phyloP scores from a whole-genome alignment of 495 filamentous ascomycete genomes.

The Penicillium psychrofluorescens region DNA sequence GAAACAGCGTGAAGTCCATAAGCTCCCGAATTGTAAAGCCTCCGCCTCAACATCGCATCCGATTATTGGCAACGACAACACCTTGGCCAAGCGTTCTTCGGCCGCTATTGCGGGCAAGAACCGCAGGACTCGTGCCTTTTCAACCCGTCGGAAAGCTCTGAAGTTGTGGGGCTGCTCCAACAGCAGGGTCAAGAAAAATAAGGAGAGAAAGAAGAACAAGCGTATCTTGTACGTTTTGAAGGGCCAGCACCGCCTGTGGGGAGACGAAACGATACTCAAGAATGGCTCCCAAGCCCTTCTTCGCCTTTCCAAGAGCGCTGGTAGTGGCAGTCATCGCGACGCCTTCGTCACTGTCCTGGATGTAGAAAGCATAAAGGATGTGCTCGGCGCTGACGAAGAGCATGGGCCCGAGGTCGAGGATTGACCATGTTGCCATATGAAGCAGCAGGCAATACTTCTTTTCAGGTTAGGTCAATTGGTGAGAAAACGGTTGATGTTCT shows the following conservation, averaged over 20 bases:
- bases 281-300: conserved; percentile 90
- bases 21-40: conserved; percentile 26
- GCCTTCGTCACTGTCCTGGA: conserved; percentile 89
- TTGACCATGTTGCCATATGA: conserved; percentile 26
- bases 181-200: conserved; percentile 77
- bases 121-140: conserved; percentile 34
- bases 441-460: conserved; percentile 26
- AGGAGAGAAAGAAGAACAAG: conserved; percentile 53
- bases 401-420: conserved; percentile 67
- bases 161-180: conserved; percentile 83
- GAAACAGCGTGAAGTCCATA: conserved; percentile 47
- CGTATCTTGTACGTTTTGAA: conserved; percentile 90
- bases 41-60: conserved; percentile 29
- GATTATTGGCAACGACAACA: conserved; percentile 44
- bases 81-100: conserved; percentile 32
- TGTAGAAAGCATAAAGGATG: conserved; percentile 79
- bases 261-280: conserved; percentile 99
- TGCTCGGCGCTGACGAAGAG: conserved; percentile 68
- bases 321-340: conserved; percentile 45
- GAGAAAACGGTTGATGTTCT: too few relatives aligned
- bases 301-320: conserved; percentile 59
- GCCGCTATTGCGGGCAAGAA: conserved; percentile 12
- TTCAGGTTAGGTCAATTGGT: conserved; percentile 15
- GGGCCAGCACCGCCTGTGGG: conserved; percentile 78
- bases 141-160: conserved; percentile 72